Conservation (phyloP, 805 yeast species). For the Starmerella davenportii region DNA sequence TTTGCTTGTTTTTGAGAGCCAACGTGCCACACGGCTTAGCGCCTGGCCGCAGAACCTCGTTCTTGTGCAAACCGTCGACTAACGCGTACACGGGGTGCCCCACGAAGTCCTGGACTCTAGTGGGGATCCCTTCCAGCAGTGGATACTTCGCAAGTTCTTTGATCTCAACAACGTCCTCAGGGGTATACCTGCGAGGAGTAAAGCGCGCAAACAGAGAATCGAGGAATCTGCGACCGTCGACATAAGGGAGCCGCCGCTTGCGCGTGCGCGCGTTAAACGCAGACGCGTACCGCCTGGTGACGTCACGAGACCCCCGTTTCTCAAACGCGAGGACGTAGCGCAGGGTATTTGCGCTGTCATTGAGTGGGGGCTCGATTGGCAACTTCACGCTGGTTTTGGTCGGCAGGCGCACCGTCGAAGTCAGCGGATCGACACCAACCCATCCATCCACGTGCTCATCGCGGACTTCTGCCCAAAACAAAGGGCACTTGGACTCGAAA, state of each 20-base stretch:
- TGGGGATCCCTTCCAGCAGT: slow-evolving; percentile 71
- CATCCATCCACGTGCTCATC: slow-evolving; percentile 51
- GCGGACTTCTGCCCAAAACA: slow-evolving; percentile 93
- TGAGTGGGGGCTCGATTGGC: slow-evolving; percentile 58
- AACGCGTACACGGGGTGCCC: slow-evolving; percentile 75
- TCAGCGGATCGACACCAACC: slow-evolving; percentile 75
- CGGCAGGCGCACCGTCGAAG: slow-evolving; percentile 38
- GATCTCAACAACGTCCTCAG: slow-evolving; percentile 30
- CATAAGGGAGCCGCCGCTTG: slow-evolving; percentile 47
- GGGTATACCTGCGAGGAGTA: slow-evolving; percentile 18
- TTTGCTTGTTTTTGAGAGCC: slow-evolving; percentile 29
- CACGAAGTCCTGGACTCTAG: slow-evolving; percentile 60
- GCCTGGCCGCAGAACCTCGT: slow-evolving; percentile 54
- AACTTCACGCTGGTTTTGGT: slow-evolving; percentile 28
- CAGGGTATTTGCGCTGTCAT: slow-evolving; percentile 39
- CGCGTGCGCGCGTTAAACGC: slow-evolving; percentile 56
- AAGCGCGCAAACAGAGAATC: slow-evolving; percentile 26
- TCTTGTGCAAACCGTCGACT: slow-evolving; percentile 52
- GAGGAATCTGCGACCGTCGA: slow-evolving; percentile 33
- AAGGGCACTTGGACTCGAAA: slow-evolving; percentile 29
- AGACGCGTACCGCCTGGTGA: slow-evolving; percentile 66
- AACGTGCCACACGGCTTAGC: slow-evolving; percentile 54
- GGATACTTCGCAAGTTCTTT: slow-evolving; percentile 45
- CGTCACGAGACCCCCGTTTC: slow-evolving; percentile 51
- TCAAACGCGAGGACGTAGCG: slow-evolving; percentile 69